Conservation (phyloP, 495 filamentous ascomycete genomes). For the Lindgomyces ingoldianus region DNA sequence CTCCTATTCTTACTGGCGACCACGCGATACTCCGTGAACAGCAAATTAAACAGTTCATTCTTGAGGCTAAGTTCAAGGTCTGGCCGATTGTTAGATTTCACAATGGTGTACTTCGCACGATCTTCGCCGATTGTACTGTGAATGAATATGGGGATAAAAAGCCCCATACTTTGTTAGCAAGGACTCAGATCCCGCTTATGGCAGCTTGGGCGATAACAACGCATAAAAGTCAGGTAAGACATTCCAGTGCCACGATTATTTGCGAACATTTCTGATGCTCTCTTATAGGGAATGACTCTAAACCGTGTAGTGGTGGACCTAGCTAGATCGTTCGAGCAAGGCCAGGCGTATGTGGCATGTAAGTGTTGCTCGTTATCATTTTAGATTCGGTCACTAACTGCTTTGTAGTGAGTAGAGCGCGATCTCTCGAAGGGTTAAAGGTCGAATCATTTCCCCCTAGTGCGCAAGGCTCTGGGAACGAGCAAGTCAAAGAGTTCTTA, state of each 20-base stretch:
- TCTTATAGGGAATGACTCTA: slow-evolving; percentile 45
- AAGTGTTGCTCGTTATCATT: no score
- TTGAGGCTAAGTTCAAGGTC: slow-evolving; percentile 3
- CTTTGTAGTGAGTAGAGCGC: slow-evolving; percentile 40
- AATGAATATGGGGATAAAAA: slow-evolving; percentile 50
- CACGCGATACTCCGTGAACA: slow-evolving; percentile 23
- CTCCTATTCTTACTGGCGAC: slow-evolving; percentile 20
- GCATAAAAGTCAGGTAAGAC: slow-evolving; percentile 51
- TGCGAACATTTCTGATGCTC: no score
- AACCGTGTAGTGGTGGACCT: slow-evolving; percentile 48
- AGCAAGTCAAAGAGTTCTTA: slow-evolving; percentile 32
- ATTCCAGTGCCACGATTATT: no score
- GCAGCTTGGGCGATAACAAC: slow-evolving; percentile 52
- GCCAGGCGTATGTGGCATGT: slow-evolving; percentile 50
- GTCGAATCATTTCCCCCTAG: slow-evolving; percentile 28
- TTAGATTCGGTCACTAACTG: background rate
- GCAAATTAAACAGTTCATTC: slow-evolving; percentile 30
- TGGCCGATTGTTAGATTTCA: slow-evolving; percentile 47
- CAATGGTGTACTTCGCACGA: slow-evolving; percentile 39
- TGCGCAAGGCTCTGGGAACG: slow-evolving; percentile 14
- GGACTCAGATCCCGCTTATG: slow-evolving; percentile 51
- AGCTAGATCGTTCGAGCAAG: slow-evolving; percentile 44
- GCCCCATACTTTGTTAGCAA: slow-evolving; percentile 37
- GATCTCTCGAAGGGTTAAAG: slow-evolving; percentile 44
- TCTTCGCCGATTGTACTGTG: slow-evolving; percentile 53